phyloP scores from a whole-genome alignment of 164 flowering plant genomes.

The Hamamelis virginiana region DNA sequence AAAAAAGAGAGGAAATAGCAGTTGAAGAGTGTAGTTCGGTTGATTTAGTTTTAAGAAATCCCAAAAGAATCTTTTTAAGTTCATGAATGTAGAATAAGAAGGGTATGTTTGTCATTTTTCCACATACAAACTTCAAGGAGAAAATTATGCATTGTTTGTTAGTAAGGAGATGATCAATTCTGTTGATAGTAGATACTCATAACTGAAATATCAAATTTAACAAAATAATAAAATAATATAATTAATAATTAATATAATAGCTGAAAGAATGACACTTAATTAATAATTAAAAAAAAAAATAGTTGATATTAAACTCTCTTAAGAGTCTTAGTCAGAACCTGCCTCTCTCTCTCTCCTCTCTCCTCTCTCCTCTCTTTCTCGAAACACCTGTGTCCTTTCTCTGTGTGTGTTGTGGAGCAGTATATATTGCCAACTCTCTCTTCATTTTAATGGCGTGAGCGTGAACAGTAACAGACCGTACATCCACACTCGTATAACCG shows the following conservation, averaged over 20 bases:
- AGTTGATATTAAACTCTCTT: neutral
- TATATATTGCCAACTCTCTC: slow-evolving; percentile 3
- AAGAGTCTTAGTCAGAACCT: neutral
- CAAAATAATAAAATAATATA: no score
- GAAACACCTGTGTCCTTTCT: neutral
- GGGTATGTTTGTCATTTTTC: neutral
- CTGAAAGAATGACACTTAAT: no score
- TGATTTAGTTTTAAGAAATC: no score
- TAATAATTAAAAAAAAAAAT: no score
- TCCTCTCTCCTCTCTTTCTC: no score
- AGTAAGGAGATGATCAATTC: neutral
- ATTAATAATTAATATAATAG: no score
- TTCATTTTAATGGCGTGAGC: slow-evolving; percentile 31
- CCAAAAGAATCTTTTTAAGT: no score
- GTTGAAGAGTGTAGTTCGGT: no score
- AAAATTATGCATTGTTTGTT: neutral
- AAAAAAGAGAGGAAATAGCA: no score
- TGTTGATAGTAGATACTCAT: neutral
- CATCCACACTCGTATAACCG: neutral
- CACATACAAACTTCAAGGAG: neutral
- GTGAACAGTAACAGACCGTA: slow-evolving; percentile 14
- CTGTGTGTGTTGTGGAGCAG: neutral
- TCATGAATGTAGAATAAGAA: no score
- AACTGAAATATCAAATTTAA: neutral
- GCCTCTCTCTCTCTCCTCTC: neutral